Percentiles rank a stretch among this genome's conserved stretches.
Conservation (phyloP, 1,284 basidiomycete species). For the Afroboletus lepidellus region DNA sequence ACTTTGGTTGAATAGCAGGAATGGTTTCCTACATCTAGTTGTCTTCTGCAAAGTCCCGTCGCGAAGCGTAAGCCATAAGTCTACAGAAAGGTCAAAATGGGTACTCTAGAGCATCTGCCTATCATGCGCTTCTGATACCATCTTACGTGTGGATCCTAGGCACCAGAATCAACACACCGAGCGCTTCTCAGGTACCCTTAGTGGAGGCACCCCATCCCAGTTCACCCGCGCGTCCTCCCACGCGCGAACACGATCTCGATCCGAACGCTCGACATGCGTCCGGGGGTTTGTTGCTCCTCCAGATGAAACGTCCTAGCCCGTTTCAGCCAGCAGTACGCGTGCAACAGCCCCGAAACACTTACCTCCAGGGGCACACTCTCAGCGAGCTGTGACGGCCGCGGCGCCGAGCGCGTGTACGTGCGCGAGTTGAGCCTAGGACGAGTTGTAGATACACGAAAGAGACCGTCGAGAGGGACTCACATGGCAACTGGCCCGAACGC, state of each 20-base stretch:
- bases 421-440: slow-evolving; percentile 4
- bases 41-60: too few species aligned
- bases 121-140: too few species aligned
- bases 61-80: too few species aligned
- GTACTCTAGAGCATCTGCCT: too few species aligned
- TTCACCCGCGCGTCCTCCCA: not conserved
- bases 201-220: not conserved
- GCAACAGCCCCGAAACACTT: not conserved
- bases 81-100: too few species aligned
- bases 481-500: slow-evolving; percentile 1
- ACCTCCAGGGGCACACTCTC: not conserved
- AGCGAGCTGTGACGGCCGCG: not conserved
- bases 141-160: not conserved
- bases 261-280: not conserved
- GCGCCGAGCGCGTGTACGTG: not conserved
- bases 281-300: not conserved
- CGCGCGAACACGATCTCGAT: not conserved
- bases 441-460: not conserved
- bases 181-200: not conserved
- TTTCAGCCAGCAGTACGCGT: not conserved
- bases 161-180: not conserved
- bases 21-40: too few species aligned
- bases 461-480: slow-evolving; percentile 1
- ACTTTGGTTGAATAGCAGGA: too few species aligned
- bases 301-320: not conserved